Evolutionary conservation across 495 filamentous ascomycete species (phyloP).

Genomic region (Articulospora tetracladia): DNA sequence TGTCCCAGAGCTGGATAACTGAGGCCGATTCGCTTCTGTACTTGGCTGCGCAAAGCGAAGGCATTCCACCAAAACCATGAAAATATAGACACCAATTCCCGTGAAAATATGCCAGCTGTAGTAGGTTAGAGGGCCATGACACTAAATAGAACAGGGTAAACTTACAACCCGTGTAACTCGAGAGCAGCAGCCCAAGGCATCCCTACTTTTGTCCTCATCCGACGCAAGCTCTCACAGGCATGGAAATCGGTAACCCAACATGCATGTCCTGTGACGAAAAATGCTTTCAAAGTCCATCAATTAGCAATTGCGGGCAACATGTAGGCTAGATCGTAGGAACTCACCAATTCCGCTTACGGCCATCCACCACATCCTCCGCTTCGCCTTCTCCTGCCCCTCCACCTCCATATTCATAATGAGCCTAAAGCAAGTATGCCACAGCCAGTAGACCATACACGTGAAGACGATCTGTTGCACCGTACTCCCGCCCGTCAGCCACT

Average conservation of each 20-base stretch:
- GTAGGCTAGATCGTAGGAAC: neutral
- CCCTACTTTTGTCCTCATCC: constrained; percentile 1
- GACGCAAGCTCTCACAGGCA: constrained; percentile 1
- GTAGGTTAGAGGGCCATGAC: neutral
- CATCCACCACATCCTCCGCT: constrained; percentile 8
- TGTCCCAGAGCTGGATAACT: neutral
- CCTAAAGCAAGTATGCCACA: constrained; percentile 8
- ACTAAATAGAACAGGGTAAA: neutral
- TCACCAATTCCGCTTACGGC: constrained; percentile 6
- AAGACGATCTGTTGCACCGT: constrained; percentile 9
- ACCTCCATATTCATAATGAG: constrained; percentile 1
- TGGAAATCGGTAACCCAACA: constrained; percentile 7
- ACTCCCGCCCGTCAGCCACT: neutral
- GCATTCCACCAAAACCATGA: constrained; percentile 9
- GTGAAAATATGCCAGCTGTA: constrained; percentile 12
- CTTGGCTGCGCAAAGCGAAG: neutral
- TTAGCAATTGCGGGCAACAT: neutral
- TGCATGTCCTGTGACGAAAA: constrained; percentile 7
- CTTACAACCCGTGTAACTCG: constrained; percentile 7
- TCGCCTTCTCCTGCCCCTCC: neutral
- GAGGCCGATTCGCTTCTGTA: neutral
- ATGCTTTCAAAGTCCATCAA: neutral
- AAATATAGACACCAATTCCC: constrained; percentile 8
- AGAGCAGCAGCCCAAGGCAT: constrained; percentile 11
- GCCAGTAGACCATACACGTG: constrained; percentile 9